A percentile compares a stretch with the other conserved stretches of the same genome.
Evolutionary conservation across 192 early-diverging fungal genomes (phyloP).

Genomic region (Entomortierella beljakovae): DNA sequence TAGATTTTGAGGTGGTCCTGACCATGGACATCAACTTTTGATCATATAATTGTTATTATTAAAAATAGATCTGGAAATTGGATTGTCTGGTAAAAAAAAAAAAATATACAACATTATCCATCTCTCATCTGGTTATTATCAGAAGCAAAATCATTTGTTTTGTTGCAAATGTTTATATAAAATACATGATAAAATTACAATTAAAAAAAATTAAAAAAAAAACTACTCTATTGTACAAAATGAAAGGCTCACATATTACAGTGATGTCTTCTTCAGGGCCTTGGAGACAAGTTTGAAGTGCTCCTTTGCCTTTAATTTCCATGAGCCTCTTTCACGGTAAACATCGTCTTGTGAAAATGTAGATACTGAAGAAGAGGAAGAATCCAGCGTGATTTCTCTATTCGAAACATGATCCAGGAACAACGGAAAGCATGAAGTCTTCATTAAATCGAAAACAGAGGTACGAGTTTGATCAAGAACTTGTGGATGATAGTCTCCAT

Average conservation of each 20-base stretch:
- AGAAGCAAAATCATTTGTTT: too few relatives aligned
- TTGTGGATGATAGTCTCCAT: conserved; percentile 36
- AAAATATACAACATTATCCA: too few relatives aligned
- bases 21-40: too few relatives aligned
- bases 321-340: conserved; percentile 1
- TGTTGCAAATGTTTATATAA: too few relatives aligned
- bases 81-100: too few relatives aligned
- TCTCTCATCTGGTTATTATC: too few relatives aligned
- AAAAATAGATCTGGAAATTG: too few relatives aligned
- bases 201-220: too few relatives aligned
- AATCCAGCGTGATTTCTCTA: background rate
- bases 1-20: too few relatives aligned
- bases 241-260: background rate
- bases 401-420: conserved; percentile 16
- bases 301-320: conserved; percentile 6
- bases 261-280: conserved; percentile 1
- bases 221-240: background rate
- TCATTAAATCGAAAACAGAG: conserved; percentile 50
- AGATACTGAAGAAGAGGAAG: conserved; percentile 3
- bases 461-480: conserved; percentile 29
- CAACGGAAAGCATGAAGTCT: conserved; percentile 27
- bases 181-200: too few relatives aligned
- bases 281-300: conserved; percentile 10
- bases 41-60: too few relatives aligned
- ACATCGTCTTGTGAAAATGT: background rate